Conservation (phyloP, 2,329 filamentous ascomycete genomes). For the Capronia epimyces region DNA sequence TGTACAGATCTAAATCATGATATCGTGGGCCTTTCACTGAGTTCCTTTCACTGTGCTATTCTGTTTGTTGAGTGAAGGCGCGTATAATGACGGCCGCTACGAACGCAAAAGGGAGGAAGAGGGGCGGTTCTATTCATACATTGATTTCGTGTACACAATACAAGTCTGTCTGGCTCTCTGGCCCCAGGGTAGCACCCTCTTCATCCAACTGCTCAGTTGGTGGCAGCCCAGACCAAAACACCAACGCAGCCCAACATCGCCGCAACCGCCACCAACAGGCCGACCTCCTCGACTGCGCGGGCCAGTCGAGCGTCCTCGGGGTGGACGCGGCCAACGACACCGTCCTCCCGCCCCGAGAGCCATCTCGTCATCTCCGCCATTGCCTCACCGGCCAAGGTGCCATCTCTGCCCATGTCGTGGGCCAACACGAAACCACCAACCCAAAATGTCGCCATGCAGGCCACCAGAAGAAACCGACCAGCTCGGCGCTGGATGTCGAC, state of each 20-base stretch:
- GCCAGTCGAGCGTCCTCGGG: constrained; percentile 15
- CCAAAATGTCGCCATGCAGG: constrained; percentile 9
- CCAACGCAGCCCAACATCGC: constrained; percentile 9
- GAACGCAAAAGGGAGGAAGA: too few relatives aligned
- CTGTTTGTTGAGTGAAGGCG: too few relatives aligned
- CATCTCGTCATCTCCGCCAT: constrained; percentile 17
- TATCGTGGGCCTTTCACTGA: too few relatives aligned
- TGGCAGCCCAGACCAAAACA: constrained; percentile 16
- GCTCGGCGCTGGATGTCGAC: constrained; percentile 12
- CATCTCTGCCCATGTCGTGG: constrained; percentile 16
- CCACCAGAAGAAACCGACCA: constrained; percentile 15
- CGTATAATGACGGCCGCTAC: too few relatives aligned
- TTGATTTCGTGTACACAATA: too few relatives aligned
- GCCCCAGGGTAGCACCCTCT: too few relatives aligned
- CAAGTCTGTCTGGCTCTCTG: too few relatives aligned
- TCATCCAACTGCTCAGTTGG: background rate
- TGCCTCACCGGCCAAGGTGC: constrained; percentile 10
- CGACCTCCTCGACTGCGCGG: constrained; percentile 14
- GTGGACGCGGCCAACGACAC: constrained; percentile 11
- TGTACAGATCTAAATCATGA: too few relatives aligned
- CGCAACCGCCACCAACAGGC: constrained; percentile 4
- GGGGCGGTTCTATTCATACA: background rate
- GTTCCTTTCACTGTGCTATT: too few relatives aligned
- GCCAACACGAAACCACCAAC: constrained; percentile 21
- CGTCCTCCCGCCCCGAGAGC: constrained; percentile 9